Evolutionary conservation across 768 basidiomycete species (phyloP).

Genomic region (Pholiota conissans): DNA sequence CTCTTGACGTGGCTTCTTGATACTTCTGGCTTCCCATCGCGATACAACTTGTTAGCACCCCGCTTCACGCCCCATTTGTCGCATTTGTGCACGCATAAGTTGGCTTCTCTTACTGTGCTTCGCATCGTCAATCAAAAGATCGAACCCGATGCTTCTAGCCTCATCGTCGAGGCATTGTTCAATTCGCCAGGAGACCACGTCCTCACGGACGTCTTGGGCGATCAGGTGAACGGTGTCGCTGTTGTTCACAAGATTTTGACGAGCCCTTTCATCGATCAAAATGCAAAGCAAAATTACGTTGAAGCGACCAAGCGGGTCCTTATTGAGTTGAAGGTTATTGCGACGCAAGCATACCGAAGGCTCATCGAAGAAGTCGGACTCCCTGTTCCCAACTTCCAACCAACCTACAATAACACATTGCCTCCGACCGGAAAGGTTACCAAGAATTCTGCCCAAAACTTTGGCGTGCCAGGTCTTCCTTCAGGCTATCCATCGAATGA

Average conservation of each 20-base stretch:
- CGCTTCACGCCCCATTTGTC: conserved; percentile 96
- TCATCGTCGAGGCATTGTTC: conserved; percentile 89
- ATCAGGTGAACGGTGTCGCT: conserved; percentile 95
- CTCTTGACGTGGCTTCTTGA: conserved; percentile 97
- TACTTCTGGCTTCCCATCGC: conserved; percentile 91
- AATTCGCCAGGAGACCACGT: conserved; percentile 88
- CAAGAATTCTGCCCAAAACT: conserved; percentile 54
- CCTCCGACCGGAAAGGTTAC: conserved; percentile 59
- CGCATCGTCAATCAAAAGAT: conserved; percentile 96
- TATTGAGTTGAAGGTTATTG: conserved; percentile 87
- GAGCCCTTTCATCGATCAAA: conserved; percentile 78
- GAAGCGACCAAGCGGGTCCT: conserved; percentile 91
- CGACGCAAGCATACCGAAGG: conserved; percentile 92
- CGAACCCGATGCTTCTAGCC: conserved; percentile 83
- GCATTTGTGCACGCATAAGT: conserved; percentile 96
- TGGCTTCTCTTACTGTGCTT: conserved; percentile 93
- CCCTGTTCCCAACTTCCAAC: conserved; percentile 85
- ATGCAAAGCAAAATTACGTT: conserved; percentile 66
- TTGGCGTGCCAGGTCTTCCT: conserved; percentile 73
- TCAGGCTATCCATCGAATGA: conserved; percentile 81
- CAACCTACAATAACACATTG: conserved; percentile 68
- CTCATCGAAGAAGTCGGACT: conserved; percentile 94
- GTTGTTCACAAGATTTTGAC: conserved; percentile 92
- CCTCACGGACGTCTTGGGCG: conserved; percentile 89
- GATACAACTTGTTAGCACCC: conserved; percentile 91